phyloP scores from a whole-genome alignment of 2,329 filamentous ascomycete species.

The Phialophora tarda region DNA sequence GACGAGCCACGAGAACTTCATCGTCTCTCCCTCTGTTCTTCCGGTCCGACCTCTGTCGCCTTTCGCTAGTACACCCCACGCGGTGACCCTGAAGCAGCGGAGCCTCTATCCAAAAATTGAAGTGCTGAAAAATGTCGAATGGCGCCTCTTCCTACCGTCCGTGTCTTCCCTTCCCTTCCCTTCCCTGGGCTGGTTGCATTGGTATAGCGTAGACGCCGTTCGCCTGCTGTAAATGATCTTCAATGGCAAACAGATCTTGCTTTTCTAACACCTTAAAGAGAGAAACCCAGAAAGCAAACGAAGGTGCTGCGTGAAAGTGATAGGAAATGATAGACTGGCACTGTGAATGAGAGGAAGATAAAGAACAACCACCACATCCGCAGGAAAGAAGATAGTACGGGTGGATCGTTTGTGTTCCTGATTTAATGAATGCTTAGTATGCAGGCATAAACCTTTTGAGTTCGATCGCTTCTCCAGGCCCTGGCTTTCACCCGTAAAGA shows the following conservation, averaged over 20 bases:
- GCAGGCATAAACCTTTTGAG: neutral
- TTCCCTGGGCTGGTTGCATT: neutral
- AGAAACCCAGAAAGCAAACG: neutral
- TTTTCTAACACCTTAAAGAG: neutral
- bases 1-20: constrained; percentile 24
- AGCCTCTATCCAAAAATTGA: neutral
- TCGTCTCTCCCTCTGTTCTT: constrained; percentile 4
- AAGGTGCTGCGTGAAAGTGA: neutral
- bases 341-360: neutral
- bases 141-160: neutral
- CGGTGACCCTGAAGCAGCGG: neutral
- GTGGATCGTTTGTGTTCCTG: neutral
- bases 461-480: neutral
- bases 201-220: neutral
- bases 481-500: neutral
- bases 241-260: neutral
- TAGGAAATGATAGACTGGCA: neutral
- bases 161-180: neutral
- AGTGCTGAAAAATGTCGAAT: neutral
- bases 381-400: neutral
- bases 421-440: neutral
- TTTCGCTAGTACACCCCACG: neutral
- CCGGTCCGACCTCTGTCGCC: neutral
- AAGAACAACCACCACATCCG: neutral
- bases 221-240: neutral